Evolutionary conservation across 805 yeast species (phyloP).

Genomic region (Candida argentea): DNA sequence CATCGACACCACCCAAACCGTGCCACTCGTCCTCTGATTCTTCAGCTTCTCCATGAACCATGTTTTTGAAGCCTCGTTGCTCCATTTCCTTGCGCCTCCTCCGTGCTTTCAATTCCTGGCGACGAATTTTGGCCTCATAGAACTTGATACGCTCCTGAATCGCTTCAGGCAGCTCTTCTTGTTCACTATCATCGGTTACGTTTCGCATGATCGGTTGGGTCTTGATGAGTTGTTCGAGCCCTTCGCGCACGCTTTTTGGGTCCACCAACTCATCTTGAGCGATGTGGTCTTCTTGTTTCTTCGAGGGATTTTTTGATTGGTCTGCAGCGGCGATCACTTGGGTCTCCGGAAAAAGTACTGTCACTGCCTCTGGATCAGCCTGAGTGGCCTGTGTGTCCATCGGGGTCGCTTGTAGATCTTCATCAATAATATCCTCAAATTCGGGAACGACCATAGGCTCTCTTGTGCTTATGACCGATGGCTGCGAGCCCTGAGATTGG

Average conservation of each 20-base stretch:
- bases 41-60: conserved; percentile 75
- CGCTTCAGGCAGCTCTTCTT: conserved; percentile 15
- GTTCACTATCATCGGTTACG: conserved; percentile 11
- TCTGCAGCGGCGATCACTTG: neutral
- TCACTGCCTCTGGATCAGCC: conserved; percentile 4
- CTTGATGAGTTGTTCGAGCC: conserved; percentile 13
- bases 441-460: conserved; percentile 10
- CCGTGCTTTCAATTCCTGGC: conserved; percentile 23
- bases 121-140: conserved; percentile 28
- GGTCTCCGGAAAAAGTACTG: neutral
- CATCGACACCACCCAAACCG: conserved; percentile 70
- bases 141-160: conserved; percentile 21
- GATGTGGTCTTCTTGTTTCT: conserved; percentile 1
- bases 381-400: conserved; percentile 11
- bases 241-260: conserved; percentile 10
- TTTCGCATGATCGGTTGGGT: conserved; percentile 4
- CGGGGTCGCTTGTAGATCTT: conserved; percentile 4
- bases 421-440: conserved; percentile 11
- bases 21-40: conserved; percentile 88
- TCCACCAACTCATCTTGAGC: conserved; percentile 13
- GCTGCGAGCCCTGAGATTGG: conserved; percentile 6
- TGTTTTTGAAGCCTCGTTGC: conserved; percentile 43
- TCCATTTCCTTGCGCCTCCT: conserved; percentile 42
- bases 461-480: conserved; percentile 3
- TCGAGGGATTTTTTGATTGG: neutral